These are phyloP conservation scores for Leucocoprinus sp. DNA, from an alignment of 768 basidiomycete genomes.

Conservation along the genomic window DNA sequence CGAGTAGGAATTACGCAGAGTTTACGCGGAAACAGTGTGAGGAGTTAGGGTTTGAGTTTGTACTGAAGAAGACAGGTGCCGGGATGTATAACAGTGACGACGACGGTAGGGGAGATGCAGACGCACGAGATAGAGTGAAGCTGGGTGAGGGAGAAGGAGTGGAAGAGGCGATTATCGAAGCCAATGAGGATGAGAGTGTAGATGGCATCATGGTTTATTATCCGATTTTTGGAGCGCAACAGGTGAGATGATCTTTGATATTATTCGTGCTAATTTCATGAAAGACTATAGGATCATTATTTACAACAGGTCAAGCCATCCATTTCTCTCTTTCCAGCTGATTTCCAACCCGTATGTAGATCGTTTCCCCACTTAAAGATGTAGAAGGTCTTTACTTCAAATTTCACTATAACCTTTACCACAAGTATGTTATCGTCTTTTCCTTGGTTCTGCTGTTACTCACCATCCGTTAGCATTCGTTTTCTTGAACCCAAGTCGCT, in stretches of 20 bases:
- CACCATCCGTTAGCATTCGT: conserved; percentile 60
- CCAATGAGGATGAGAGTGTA: conserved; percentile 78
- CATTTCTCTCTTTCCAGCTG: neutral
- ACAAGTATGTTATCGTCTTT: conserved; percentile 55
- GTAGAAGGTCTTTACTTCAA: conserved; percentile 97
- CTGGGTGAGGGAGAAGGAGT: conserved; percentile 79
- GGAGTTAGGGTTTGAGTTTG: conserved; percentile 80
- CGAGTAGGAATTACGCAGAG: conserved; percentile 77
- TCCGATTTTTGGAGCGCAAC: conserved; percentile 86
- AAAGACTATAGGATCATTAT: conserved; percentile 81
- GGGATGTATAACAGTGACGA: conserved; percentile 46
- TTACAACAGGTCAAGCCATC: conserved; percentile 70
- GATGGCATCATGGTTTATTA: conserved; percentile 99
- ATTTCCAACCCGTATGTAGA: conserved; percentile 41
- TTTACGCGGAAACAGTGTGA: conserved; percentile 91
- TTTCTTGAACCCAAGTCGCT: conserved; percentile 80
- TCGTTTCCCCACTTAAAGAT: conserved; percentile 94
- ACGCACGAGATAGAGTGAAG: conserved; percentile 86
- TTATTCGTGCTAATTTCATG: conserved; percentile 1
- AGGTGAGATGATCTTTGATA: conserved; percentile 41
- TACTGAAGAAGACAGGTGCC: conserved; percentile 64
- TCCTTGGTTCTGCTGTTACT: neutral
- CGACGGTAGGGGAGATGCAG: conserved; percentile 79
- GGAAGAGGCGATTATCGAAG: conserved; percentile 93
- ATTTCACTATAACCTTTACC: conserved; percentile 90